These are phyloP conservation scores for Salix exigua DNA, from an alignment of 345 rosid species.

Conservation along the genomic window DNA sequence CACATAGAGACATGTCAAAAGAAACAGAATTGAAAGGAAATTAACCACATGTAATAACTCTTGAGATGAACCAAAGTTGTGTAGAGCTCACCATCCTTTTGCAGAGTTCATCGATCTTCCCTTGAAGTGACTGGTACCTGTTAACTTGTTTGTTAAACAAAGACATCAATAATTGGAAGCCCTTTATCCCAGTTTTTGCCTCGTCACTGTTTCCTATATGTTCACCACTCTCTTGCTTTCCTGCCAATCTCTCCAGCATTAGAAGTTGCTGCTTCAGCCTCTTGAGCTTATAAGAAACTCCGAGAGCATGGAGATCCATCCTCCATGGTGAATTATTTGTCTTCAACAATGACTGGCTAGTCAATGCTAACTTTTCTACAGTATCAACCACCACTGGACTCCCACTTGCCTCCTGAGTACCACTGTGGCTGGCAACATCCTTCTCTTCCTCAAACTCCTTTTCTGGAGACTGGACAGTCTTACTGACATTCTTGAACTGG, in stretches of 20 bases:
- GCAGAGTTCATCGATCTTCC: constrained; percentile 77
- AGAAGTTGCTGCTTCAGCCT: constrained; percentile 85
- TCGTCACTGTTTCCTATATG: constrained; percentile 27
- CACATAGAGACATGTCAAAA: not conserved
- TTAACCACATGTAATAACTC: not conserved
- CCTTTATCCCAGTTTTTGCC: constrained; percentile 29
- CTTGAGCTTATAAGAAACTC: constrained; percentile 87
- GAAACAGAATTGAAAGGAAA: not conserved
- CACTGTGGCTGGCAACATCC: constrained; percentile 22
- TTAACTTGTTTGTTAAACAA: constrained; percentile 70
- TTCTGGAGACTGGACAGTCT: constrained; percentile 52
- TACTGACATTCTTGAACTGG: constrained; percentile 12
- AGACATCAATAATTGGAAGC: constrained; percentile 47
- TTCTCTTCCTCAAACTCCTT: constrained; percentile 46
- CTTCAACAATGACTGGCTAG: constrained; percentile 31
- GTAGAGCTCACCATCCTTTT: constrained; percentile 64
- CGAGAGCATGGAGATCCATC: constrained; percentile 92
- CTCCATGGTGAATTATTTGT: constrained; percentile 51
- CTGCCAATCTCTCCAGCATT: constrained; percentile 75
- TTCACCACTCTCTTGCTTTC: constrained; percentile 54
- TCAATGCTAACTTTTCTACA: constrained; percentile 22
- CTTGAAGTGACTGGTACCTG: constrained; percentile 86
- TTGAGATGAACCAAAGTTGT: constrained; percentile 2
- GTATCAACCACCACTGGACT: constrained; percentile 22
- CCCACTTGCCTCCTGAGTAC: constrained; percentile 25